These are phyloP conservation scores for Lodderomyces oxycetoniae DNA, from an alignment of 1,139 yeast genomes.

Conservation along the genomic window DNA sequence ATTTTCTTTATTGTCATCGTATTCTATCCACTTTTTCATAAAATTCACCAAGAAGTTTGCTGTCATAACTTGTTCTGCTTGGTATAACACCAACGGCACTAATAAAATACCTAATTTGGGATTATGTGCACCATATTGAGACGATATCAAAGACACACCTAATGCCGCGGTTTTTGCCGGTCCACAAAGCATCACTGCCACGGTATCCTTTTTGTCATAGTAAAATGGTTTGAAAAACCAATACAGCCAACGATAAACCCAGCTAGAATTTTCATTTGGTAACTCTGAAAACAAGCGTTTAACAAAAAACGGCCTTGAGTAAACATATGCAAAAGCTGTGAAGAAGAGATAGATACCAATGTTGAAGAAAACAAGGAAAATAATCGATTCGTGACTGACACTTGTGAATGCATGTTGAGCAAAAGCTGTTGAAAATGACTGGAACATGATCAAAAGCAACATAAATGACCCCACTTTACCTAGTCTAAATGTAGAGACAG, in stretches of 20 bases:
- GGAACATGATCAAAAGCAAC: conserved; percentile 74
- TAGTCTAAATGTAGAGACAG: conserved; percentile 53
- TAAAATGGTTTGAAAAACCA: conserved; percentile 58
- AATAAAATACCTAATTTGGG: conserved; percentile 64
- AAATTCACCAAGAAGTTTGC: conserved; percentile 66
- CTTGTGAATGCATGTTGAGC: conserved; percentile 71
- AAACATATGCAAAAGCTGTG: conserved; percentile 53
- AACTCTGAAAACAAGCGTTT: conserved; percentile 36
- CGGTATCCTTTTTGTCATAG: conserved; percentile 66
- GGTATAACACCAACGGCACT: conserved; percentile 79
- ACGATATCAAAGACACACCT: conserved; percentile 74
- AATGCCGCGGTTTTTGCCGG: conserved; percentile 92
- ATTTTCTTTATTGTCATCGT: conserved; percentile 23
- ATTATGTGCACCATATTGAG: conserved; percentile 70
- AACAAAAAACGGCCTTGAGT: conserved; percentile 61
- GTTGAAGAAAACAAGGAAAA: conserved; percentile 76
- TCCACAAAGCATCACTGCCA: conserved; percentile 79
- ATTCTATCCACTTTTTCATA: conserved; percentile 62
- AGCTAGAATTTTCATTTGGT: conserved; percentile 45
- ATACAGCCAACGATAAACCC: conserved; percentile 36
- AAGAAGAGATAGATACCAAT: conserved; percentile 72
- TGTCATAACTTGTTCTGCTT: conserved; percentile 77
- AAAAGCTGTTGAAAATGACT: conserved; percentile 85
- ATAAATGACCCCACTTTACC: conserved; percentile 73
- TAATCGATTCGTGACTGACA: conserved; percentile 64